Base-by-base conservation (phyloP, 768 basidiomycete species). In the Auricularia sp. region DNA sequence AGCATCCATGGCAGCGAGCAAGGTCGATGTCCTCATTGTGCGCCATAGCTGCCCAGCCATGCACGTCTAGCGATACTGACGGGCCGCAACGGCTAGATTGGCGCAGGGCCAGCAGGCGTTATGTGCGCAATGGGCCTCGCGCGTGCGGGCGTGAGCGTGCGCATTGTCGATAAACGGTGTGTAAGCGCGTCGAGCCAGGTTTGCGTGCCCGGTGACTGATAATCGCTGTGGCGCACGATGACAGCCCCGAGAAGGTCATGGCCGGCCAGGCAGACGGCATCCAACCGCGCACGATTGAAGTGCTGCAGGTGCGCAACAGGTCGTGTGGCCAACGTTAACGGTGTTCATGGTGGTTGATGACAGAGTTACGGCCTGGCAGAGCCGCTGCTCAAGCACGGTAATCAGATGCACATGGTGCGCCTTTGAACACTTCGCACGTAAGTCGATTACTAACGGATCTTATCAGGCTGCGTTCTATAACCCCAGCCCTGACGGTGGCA, bases 331-430 rank as follows among this genome's bases (percentile, higher is more conserved):
- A 29, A 33, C 23, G 4, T 18, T 21, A 8, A 7, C 56, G 47
- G 18, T 51, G 18, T 6, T 29, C 29, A 59, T 35, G 23, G 29
- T 7, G 56, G 34, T 34, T 34, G 29, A 12, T 3, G 21, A 11
- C 62, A 91, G 88, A 91, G 88, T 66, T 91, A 91, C 74, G 90
- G 89, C 5, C 79, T 91, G 5, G 87, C 82, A 0, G 85, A 89
- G 18, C 79, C 82, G 3, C 70, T 91, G 23, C 65, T 90, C 33
- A 78, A 74, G 47, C 82, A 89, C 68, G 88, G 83, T 4, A 84
- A 83, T 65, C 86, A 88, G 61, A 79, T 91, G 79, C 83, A 88
- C 66, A 80, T 83, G 74, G 83, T 83, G 62, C 39, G 39, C 39
- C 39, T 8, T 42, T 89, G 90, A 72, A 65, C 83, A 76, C 35